A percentile compares a stretch with the other conserved stretches of the same genome.
Evolutionary conservation across 2,329 filamentous ascomycete species (phyloP).

Genomic region (Paramyrothecium sp.): DNA sequence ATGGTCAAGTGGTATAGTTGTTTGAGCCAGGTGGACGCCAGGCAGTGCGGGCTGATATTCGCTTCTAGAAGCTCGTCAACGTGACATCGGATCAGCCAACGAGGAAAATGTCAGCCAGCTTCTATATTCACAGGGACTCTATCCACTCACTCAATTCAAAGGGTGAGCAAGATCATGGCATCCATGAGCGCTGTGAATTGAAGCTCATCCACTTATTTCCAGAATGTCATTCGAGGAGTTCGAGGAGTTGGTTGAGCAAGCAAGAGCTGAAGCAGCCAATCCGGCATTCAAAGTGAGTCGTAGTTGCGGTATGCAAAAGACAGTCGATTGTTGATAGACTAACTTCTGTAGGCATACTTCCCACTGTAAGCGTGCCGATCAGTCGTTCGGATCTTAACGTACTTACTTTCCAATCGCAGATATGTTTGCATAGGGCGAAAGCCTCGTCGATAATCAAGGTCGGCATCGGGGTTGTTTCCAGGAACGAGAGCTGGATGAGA

Average conservation of each 20-base stretch:
- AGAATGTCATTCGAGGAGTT: slow-evolving; percentile 60
- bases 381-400: not conserved
- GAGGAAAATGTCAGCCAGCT: slow-evolving; percentile 53
- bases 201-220: slow-evolving; percentile 4
- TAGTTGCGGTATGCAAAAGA: no score
- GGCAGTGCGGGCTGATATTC: not conserved
- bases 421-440: slow-evolving; percentile 65
- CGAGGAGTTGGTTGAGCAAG: slow-evolving; percentile 54
- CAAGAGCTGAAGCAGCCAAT: slow-evolving; percentile 51
- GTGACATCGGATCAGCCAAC: slow-evolving; percentile 53
- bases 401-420: slow-evolving; percentile 27
- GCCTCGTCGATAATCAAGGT: slow-evolving; percentile 26
- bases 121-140: slow-evolving; percentile 54
- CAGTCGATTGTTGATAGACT: no score
- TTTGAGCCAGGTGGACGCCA: not conserved
- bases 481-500: no score
- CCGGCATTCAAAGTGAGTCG: slow-evolving; percentile 52
- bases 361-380: slow-evolving; percentile 47
- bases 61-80: slow-evolving; percentile 45
- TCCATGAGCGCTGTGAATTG: not conserved
- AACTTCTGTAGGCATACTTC: slow-evolving; percentile 53
- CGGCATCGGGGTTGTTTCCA: no score
- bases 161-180: slow-evolving; percentile 33
- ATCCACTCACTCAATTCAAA: slow-evolving; percentile 52
- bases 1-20: slow-evolving; percentile 62